Percentiles rank a stretch among this genome's conserved stretches.
Evolutionary conservation across 2,329 filamentous ascomycete species (phyloP).

Genomic region (Cladophialophora chaetospira): DNA sequence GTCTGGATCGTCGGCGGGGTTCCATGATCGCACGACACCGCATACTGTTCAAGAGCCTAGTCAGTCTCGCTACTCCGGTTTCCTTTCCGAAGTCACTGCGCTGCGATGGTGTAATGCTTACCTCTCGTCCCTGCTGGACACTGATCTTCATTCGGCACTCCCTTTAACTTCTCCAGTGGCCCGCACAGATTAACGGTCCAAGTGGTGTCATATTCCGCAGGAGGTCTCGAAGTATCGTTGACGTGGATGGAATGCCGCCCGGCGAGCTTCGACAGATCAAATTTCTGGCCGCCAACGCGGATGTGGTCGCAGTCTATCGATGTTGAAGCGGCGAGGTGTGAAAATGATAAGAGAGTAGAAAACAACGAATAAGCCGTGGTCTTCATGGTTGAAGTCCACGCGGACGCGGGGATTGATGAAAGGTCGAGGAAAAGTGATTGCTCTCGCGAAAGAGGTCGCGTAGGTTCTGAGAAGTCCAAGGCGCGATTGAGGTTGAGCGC

Average conservation of each 20-base stretch:
- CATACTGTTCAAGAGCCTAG: conserved; percentile 28
- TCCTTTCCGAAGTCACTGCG: not conserved
- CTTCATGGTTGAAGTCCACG: conserved; percentile 19
- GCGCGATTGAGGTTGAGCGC: not conserved
- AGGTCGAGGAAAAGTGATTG: conserved; percentile 2
- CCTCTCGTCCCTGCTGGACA: conserved; percentile 72
- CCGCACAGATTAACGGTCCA: conserved; percentile 79
- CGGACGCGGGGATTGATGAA: not conserved
- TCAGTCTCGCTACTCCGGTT: not conserved
- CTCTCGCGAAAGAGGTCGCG: not conserved
- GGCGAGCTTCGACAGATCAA: conserved; percentile 42
- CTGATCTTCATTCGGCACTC: conserved; percentile 56
- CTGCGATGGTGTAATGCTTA: conserved; percentile 41
- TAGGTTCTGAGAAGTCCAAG: not conserved
- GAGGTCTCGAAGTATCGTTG: conserved; percentile 30
- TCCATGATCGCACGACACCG: conserved; percentile 31
- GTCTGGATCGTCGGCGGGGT: conserved; percentile 32
- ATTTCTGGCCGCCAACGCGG: conserved; percentile 41
- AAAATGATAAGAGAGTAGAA: conserved; percentile 16
- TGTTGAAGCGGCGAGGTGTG: conserved; percentile 18
- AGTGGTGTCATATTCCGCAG: conserved; percentile 66
- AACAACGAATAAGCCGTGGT: conserved; percentile 11
- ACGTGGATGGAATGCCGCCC: conserved; percentile 40
- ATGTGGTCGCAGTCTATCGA: conserved; percentile 44
- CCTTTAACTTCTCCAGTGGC: conserved; percentile 63